Base-by-base conservation (phyloP, 2,329 filamentous ascomycete genomes). In the Sclerotinia nivalis region DNA sequence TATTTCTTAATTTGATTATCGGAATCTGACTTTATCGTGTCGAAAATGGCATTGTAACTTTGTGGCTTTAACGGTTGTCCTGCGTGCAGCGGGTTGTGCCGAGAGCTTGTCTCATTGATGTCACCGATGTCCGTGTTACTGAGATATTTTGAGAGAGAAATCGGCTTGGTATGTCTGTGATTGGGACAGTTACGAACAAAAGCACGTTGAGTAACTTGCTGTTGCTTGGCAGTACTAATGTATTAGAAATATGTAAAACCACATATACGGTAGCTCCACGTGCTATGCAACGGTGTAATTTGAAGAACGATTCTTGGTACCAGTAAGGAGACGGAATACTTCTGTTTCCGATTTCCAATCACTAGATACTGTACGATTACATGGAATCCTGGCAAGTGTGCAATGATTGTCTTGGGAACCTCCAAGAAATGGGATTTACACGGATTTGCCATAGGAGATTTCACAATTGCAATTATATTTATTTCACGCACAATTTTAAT, bases 21-120 rank as follows among this genome's bases (percentile, higher is more conserved):
- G 61, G 31, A 43, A 52, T 65, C 40, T 40, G 31, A 52, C 12
- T 52, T 54, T 65, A 28, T 65, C 61, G 34, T 54, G 31, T 65
- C 22, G 52, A 22, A 65, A 52, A 52, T 54, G 31, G 61, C 61
- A 40, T 65, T 20, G 9, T 22, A 43, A 52, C 31, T 65, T 40
- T 52, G 61, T 65, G 61, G 61, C 61, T 65, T 40, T 31, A 65
- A 65, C 61, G 61, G 61, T 65, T 65, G 15, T 52, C 61, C 52
- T 65, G 47, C 61, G 49, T 65, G 61, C 61, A 65, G 47, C 47
- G 47, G 61, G 61, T n/a, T 65, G 47, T 52, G 15, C 61, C 61
- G 61, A 65, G 31, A 43, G 47, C 47, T 64, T 65, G 61, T 52
- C 37, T 28, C 10, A 43, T 54, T 54, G 18, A 52, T 64, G 60